Evolutionary conservation across 164 flowering plant genomes (phyloP), one percentile per base, ranked within the genome.

Genomic region (Sedum album): DNA sequence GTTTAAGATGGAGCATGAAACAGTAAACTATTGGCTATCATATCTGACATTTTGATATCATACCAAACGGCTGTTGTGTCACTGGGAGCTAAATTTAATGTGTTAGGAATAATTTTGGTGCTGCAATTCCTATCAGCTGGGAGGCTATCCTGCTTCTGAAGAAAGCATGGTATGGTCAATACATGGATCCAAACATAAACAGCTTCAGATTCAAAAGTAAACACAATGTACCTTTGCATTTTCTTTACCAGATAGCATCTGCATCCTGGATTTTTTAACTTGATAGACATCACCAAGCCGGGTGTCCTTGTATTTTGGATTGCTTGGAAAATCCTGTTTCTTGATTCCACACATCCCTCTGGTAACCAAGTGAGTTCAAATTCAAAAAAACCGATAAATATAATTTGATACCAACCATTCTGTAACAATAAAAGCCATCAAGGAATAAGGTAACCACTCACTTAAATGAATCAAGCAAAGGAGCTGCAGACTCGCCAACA

Each of bases 251-350:
- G 80, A 69, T 23, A 76, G 78, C 79, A 78, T 62, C 73, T 71
- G 79, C 39, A 83, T 75, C 77, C 86, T 83, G 55, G 82, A 81
- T 74, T 95, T 95, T 74, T 75, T 85, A 64, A 73, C 91, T 66
- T 96, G 96, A 82, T 69, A 95, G 30, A 86, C 86, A 68, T 83
- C 94, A 83, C 85, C 82, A 75, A 95, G 70, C 71, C 90, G 89
- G 9, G 83, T 91, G 65, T 93, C 85, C 69, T 79, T 81, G 73
- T 84, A 94, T 77, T 84, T 90, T 66, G 91, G 82, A 68, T 60
- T 76, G 71, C 80, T 85, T 35, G 75, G 49, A 10, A 71, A 21
- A 73, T 83, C 90, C 31, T 80, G 69, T 73, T 86, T 90, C 77
- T 79, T 87, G 60, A 55, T 20, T 76, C 79, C 85, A 72, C 60